Percentiles rank a stretch among this genome's conserved stretches.
phyloP scores from a whole-genome alignment of 768 basidiomycete genomes.

The Rubroboletus satanas region DNA sequence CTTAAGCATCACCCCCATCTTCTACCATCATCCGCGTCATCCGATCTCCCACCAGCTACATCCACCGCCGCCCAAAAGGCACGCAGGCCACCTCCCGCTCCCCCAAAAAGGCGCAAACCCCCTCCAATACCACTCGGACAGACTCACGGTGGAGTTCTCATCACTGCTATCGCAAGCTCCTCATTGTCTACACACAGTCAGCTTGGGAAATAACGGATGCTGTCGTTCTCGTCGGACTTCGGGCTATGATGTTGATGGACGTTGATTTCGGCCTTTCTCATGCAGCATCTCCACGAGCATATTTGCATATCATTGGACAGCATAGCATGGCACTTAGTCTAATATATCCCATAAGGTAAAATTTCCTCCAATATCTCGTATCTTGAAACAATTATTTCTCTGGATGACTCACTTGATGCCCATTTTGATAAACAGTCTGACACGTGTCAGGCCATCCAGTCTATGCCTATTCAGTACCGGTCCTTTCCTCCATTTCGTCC shows the following conservation, averaged over 20 bases:
- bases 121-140: constrained; percentile 60
- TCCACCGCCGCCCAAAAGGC: constrained; percentile 23
- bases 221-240: constrained; percentile 2
- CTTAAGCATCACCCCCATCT: constrained; percentile 15
- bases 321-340: constrained; percentile 16
- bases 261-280: constrained; percentile 6
- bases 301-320: constrained; percentile 22
- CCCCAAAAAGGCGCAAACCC: constrained; percentile 64
- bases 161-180: constrained; percentile 54
- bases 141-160: constrained; percentile 50
- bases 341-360: constrained; percentile 14
- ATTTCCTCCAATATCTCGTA: constrained; percentile 1
- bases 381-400: background rate
- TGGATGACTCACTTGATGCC: background rate
- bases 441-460: background rate
- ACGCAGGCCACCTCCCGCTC: constrained; percentile 62
- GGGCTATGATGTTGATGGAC: constrained; percentile 2
- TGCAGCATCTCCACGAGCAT: constrained; percentile 16
- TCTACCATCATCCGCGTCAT: constrained; percentile 18
- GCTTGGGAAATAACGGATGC: constrained; percentile 14
- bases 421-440: background rate
- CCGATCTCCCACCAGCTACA: constrained; percentile 13
- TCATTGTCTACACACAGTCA: constrained; percentile 22
- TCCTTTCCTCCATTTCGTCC: background rate
- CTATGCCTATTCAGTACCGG: background rate